Evolutionary conservation across 805 yeast species (phyloP).

Genomic region (Teunomyces aglyptinius): DNA sequence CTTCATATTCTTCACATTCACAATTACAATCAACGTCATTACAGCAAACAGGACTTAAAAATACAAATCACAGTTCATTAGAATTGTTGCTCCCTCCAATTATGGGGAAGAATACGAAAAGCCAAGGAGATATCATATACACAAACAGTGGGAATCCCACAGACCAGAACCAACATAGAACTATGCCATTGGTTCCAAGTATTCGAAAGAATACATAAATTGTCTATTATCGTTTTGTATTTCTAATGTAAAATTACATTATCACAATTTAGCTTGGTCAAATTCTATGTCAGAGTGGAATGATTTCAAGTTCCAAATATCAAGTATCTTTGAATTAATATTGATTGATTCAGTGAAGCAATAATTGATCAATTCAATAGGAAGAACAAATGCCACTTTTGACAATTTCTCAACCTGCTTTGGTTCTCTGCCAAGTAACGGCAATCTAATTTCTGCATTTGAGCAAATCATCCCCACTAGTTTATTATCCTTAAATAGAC

Average conservation of each 20-base stretch:
- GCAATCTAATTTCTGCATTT: slow-evolving; percentile 38
- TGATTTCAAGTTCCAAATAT: slow-evolving; percentile 23
- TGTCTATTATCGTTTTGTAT: background rate
- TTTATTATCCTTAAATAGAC: slow-evolving; percentile 26
- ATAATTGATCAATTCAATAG: slow-evolving; percentile 28
- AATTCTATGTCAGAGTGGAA: slow-evolving; percentile 21
- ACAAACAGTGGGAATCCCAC: background rate
- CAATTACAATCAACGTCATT: slow-evolving; percentile 11
- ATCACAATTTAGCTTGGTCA: slow-evolving; percentile 19
- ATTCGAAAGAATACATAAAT: background rate
- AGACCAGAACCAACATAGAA: background rate
- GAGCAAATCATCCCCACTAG: slow-evolving; percentile 45
- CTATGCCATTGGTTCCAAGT: slow-evolving; percentile 4
- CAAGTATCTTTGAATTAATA: slow-evolving; percentile 15
- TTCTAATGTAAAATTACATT: background rate
- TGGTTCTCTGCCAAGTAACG: slow-evolving; percentile 10
- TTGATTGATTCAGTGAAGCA: slow-evolving; percentile 14
- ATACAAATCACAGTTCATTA: background rate
- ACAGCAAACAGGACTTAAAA: background rate
- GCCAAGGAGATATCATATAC: background rate
- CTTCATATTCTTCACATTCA: slow-evolving; percentile 10
- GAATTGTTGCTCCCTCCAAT: slow-evolving; percentile 1
- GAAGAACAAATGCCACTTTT: slow-evolving; percentile 31
- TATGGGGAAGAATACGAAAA: background rate
- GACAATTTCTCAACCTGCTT: slow-evolving; percentile 28